Percentiles rank a stretch among this genome's conserved stretches.
Conservation (phyloP, 1,284 basidiomycete genomes). For the Ustilago shanxiensis region DNA sequence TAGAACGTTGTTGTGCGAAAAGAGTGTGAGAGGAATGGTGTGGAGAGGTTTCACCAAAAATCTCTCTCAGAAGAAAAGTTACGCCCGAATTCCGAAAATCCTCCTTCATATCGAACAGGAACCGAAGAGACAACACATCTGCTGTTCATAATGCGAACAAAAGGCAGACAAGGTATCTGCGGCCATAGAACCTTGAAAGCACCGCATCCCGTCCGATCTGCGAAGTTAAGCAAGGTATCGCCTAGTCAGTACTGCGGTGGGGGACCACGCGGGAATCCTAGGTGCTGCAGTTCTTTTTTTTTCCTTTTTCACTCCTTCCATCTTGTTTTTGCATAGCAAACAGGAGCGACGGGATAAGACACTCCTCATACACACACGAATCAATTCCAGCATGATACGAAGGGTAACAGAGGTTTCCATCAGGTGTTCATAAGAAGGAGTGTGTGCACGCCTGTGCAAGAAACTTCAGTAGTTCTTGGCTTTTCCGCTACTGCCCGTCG, state of each 20-base stretch:
- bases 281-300: conserved; percentile 77
- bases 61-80: background rate
- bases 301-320: too few relatives aligned
- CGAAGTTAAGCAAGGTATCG: conserved; percentile 83
- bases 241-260: conserved; percentile 86
- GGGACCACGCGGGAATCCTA: conserved; percentile 85
- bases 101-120: too few relatives aligned
- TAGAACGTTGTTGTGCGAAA: background rate
- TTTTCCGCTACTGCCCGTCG: conserved; percentile 10
- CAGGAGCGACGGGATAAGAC: too few relatives aligned
- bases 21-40: background rate
- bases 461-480: conserved; percentile 27
- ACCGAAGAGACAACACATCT: too few relatives aligned
- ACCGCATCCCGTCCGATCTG: conserved; percentile 85
- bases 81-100: background rate
- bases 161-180: conserved; percentile 72
- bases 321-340: too few relatives aligned
- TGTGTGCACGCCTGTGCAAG: too few relatives aligned
- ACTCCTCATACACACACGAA: too few relatives aligned
- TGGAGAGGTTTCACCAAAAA: background rate
- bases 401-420: too few relatives aligned
- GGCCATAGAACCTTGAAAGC: conserved; percentile 83
- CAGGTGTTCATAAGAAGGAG: too few relatives aligned
- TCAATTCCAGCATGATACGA: too few relatives aligned
- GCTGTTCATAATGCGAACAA: too few relatives aligned